Evolutionary conservation across 169 alveolate genomes (phyloP), one percentile per base, ranked within the genome.

Genomic region (Blepharisma undulans): DNA sequence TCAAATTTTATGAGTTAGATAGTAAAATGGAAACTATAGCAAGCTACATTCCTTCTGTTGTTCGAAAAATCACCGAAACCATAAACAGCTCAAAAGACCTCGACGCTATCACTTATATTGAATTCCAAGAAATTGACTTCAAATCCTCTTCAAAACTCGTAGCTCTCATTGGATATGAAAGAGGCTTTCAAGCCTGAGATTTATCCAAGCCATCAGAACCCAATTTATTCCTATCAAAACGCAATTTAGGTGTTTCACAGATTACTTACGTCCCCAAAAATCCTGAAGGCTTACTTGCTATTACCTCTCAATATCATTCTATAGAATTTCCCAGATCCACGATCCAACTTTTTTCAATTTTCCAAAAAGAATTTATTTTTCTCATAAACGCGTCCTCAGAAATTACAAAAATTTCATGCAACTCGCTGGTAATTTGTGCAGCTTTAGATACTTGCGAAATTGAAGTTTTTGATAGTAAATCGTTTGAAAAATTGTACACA

Each of bases 141-240:
- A 34, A 48, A 30, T 21, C 33, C 22, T 22, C 27, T 22, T 22
- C 29, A 22, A n/a, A 19, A n/a, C 48, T 82, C 0, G 29, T 22
- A 21, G 30, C 60, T 34, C 76, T 82, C 76, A 60, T 82, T 2
- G 89, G 78, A 5, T 82, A 82, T 30, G 89, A 82, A 59, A 21
- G 72, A 33, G 89, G 89, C 27, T 82, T 82, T n/a, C 71, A 82
- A 30, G 76, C 60, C 34, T 82, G 89, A 74, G 89, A 33, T 36
- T 32, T 82, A 59, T 36, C 72, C 36, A 29, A 74, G 80, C 80
- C 80, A 22, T 59, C 72, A 33, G 77, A 60, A 21, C 89, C 89
- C 27, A 74, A 21, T 29, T 30, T 82, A 60, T 27, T 82, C 33
- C 29, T 60, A 32, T 82, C 89, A 34, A 82, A 82, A 30, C 27